These are phyloP conservation scores for Ophiostoma ulmi DNA, from an alignment of 2,329 filamentous ascomycete species.

Conservation along the genomic window DNA sequence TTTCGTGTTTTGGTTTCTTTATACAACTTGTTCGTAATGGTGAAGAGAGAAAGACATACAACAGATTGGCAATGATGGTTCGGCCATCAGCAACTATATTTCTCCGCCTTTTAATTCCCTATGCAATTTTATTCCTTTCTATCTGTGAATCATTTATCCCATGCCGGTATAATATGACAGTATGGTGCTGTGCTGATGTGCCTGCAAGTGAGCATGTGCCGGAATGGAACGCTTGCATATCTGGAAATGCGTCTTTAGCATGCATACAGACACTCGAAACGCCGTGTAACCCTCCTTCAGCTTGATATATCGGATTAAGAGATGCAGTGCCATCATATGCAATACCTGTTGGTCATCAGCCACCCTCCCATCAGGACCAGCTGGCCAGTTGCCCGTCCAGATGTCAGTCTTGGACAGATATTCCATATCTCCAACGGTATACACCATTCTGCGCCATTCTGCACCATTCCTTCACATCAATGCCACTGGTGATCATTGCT, in stretches of 20 bases:
- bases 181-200: neutral
- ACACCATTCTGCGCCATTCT: too few species aligned
- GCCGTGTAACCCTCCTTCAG: conserved; percentile 11
- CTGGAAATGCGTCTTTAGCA: neutral
- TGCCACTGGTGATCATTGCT: neutral
- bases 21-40: conserved; percentile 24
- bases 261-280: neutral
- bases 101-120: conserved; percentile 12
- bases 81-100: conserved; percentile 10
- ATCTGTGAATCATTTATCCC: neutral
- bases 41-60: conserved; percentile 23
- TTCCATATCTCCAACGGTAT: too few species aligned
- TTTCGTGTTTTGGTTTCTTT: conserved; percentile 20
- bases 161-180: neutral
- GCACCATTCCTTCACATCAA: neutral
- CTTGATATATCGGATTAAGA: neutral
- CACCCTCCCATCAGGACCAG: neutral
- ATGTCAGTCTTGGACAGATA: neutral
- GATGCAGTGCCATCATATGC: neutral
- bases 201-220: neutral
- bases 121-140: neutral
- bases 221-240: conserved; percentile 1
- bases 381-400: neutral
- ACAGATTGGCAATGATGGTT: conserved; percentile 22
- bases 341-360: neutral